A percentile compares a stretch with the other conserved stretches of the same genome.
These are phyloP conservation scores for Euphorbia pulcherrima DNA, from an alignment of 345 rosid species.

Conservation along the genomic window DNA sequence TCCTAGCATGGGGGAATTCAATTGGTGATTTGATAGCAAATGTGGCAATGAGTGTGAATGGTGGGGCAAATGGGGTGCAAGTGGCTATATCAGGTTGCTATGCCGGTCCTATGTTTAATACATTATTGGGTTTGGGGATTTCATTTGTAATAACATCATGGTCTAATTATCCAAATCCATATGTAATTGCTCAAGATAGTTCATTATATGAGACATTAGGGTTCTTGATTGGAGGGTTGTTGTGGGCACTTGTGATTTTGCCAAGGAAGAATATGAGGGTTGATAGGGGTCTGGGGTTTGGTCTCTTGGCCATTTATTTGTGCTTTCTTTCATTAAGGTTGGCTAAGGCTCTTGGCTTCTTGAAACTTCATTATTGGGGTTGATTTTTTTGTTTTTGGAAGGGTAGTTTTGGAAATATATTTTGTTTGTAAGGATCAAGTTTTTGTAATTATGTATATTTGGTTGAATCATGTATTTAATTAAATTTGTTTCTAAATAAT, in stretches of 20 bases:
- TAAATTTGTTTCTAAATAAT: background rate
- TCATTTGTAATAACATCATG: slow-evolving; percentile 64
- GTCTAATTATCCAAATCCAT: slow-evolving; percentile 49
- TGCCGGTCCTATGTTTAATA: slow-evolving; percentile 90
- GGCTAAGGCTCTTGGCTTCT: slow-evolving; percentile 33
- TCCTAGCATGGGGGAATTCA: slow-evolving; percentile 96
- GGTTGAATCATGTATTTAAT: background rate
- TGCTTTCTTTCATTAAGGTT: slow-evolving; percentile 64
- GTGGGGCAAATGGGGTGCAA: slow-evolving; percentile 74
- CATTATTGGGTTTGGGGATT: slow-evolving; percentile 67
- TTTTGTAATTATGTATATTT: background rate
- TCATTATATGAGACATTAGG: slow-evolving; percentile 65
- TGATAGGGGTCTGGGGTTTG: slow-evolving; percentile 59
- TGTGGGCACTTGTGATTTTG: slow-evolving; percentile 78
- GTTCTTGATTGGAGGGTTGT: slow-evolving; percentile 60
- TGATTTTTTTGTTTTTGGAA: background rate
- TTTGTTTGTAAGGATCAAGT: slow-evolving; percentile 6
- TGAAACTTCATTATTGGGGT: slow-evolving; percentile 18
- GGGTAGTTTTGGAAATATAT: background rate
- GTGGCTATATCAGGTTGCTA: slow-evolving; percentile 90
- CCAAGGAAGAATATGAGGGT: slow-evolving; percentile 66
- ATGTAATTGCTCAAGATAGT: slow-evolving; percentile 53
- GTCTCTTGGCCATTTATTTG: slow-evolving; percentile 66
- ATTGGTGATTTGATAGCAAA: slow-evolving; percentile 84
- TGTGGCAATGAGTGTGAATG: slow-evolving; percentile 68